Evolutionary conservation across 192 early-diverging fungal species (phyloP), one percentile per base, ranked within the genome.

Genomic region (Entomortierella beljakovae): DNA sequence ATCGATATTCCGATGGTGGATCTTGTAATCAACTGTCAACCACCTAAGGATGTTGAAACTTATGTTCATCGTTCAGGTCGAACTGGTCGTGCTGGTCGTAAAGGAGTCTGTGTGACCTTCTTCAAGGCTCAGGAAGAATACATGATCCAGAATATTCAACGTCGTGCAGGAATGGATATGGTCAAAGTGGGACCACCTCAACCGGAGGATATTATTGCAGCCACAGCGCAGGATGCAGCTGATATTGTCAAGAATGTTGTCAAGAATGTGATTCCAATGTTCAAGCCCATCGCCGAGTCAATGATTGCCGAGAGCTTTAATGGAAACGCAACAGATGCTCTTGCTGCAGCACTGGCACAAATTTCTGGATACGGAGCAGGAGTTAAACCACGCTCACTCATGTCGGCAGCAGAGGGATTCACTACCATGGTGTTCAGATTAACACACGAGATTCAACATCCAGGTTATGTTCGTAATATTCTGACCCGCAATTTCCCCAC

Each of bases 1-100:
- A 87, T 98, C 54, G 96, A 98, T 86, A 97, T 99, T 67, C 95
- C 95, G 29, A 93, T 96, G 85, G 95, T 98, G 40, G 97, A 98
- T 87, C 85, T 99, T 37, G 97, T 99, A 38, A 94, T 99, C 88
- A 98, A 99, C 87, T 92, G 91, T 69, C 95, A 98, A 69, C 96
- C 96, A 48, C 96, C 96, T 64, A 88, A 89, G 77, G 96, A 99
- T 77, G 87, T 96, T 25, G 96, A 99, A 70, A 90, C 92, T 26
- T 99, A 98, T 73, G 94, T 99, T 46, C 97, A 99, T 85, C 92
- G 97, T 40, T 94, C 93, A 18, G 97, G 97, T 13, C 91, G 97
- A 80, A 98, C 96, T 0, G 97, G 96, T 25, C 94, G 97, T 77
- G 95, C 95, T 31, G 94, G 94, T 31, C 92, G 90, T 50, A 88